Evolutionary conservation across 176 grass and related monocot species (phyloP), one percentile per base, ranked within the genome.

Genomic region (Carex pumila): DNA sequence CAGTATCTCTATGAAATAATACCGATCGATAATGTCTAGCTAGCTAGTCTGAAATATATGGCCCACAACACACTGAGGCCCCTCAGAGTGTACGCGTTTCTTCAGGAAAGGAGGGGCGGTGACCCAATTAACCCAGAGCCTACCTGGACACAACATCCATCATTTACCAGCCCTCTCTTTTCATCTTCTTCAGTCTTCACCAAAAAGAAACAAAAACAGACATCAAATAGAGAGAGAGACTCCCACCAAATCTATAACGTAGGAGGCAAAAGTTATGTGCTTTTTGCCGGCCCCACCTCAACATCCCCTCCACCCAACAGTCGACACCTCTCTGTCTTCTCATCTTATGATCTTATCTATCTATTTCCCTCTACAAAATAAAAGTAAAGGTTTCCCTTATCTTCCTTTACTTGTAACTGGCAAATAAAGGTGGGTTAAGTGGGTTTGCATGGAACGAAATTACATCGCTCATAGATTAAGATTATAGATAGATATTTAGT

Each of bases 191-290:
- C 61, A 15, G 43, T 50, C 61, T 67, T 64, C 61, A 29, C 39
- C 59, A 62, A 82, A 65, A 52, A 52, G 71, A 76, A 76, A 76
- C 71, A 41, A 17, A 34, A 59, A 59, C 4, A 55, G 47, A 39
- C 37, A 39, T 6, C 22, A 41, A 18, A 72, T 18, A 39, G 67
- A 71, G 59, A 18, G 12, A 56, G 73, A 54, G 25, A 80, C 77
- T 32, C 32, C 58, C 79, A 50, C 80, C 79, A 63, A 81, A 81
- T 81, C 57, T 76, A 54, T 55, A 22, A 75, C 71, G 72, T 76
- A 76, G 49, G 72, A 76, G 72, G 72, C 56, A 62, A 81, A 82
- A 82, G 59, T 82, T 12, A 57, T 39, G 56, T 17, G 53, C 78
- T 81, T 81, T 81, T 62, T 81, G 56, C 0, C 31, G 57, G 78